Evolutionary conservation across 768 basidiomycete genomes (phyloP).

Genomic region (Suillus subalutaceus): DNA sequence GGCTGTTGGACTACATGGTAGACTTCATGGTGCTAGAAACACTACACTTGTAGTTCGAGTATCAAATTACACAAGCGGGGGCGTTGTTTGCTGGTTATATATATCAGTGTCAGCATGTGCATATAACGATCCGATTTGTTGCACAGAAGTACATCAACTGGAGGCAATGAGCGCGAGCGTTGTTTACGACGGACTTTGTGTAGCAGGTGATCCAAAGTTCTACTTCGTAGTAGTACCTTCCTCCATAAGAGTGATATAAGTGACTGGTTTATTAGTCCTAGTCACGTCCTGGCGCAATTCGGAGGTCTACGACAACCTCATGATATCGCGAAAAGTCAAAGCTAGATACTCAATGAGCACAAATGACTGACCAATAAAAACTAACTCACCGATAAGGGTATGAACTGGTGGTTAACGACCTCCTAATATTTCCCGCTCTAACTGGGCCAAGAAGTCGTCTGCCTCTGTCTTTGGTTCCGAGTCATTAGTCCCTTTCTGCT

Average conservation of each 20-base stretch:
- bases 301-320: too few relatives aligned
- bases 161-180: background rate
- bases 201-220: background rate
- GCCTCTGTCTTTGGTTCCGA: conserved; percentile 41
- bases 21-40: background rate
- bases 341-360: background rate
- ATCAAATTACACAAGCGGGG: background rate
- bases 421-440: conserved; percentile 62
- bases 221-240: background rate
- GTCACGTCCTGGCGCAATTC: background rate
- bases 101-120: background rate
- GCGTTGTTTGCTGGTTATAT: background rate
- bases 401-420: conserved; percentile 18
- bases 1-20: background rate
- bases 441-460: conserved; percentile 65
- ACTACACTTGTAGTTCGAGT: background rate
- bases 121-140: background rate
- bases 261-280: background rate
- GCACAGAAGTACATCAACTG: background rate
- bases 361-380: too few relatives aligned
- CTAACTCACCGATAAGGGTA: background rate
- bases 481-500: conserved; percentile 15
- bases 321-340: background rate
- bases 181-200: background rate
- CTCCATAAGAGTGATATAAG: background rate